phyloP scores from a whole-genome alignment of 148 eudicot species.

The Chenopodium quinoa region DNA sequence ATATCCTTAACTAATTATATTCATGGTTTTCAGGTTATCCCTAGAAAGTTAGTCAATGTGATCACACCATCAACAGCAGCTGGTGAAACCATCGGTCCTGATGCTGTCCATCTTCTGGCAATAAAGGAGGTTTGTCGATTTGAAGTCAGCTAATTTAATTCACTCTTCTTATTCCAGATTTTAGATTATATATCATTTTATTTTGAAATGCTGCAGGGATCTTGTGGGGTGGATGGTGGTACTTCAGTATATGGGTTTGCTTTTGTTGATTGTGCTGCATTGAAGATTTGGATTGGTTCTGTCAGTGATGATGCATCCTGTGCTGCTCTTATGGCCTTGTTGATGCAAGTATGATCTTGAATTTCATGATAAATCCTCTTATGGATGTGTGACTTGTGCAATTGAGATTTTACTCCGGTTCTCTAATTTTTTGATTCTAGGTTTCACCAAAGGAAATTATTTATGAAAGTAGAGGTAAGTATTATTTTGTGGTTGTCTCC shows the following conservation, averaged over 20 bases:
- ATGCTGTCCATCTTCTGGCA: constrained; percentile 96
- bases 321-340: constrained; percentile 90
- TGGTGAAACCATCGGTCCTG: constrained; percentile 86
- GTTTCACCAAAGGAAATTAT: constrained; percentile 93
- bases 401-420: constrained; percentile 1
- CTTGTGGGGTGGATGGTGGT: constrained; percentile 48
- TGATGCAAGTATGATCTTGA: constrained; percentile 75
- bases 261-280: constrained; percentile 92
- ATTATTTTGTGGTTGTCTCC: constrained; percentile 1
- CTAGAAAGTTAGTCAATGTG: constrained; percentile 78
- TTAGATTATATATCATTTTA: too few relatives aligned
- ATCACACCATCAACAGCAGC: constrained; percentile 76
- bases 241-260: constrained; percentile 76
- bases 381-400: constrained; percentile 3
- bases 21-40: constrained; percentile 66
- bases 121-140: constrained; percentile 70
- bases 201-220: constrained; percentile 41
- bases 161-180: too few relatives aligned
- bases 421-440: constrained; percentile 36
- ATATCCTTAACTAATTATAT: constrained; percentile 11
- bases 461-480: constrained; percentile 66
- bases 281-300: constrained; percentile 89
- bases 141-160: not conserved
- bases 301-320: constrained; percentile 83
- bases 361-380: constrained; percentile 5